A percentile compares a stretch with the other conserved stretches of the same genome.
phyloP scores from a whole-genome alignment of 116 monocot species.

The Trichopus zeylanicus region DNA sequence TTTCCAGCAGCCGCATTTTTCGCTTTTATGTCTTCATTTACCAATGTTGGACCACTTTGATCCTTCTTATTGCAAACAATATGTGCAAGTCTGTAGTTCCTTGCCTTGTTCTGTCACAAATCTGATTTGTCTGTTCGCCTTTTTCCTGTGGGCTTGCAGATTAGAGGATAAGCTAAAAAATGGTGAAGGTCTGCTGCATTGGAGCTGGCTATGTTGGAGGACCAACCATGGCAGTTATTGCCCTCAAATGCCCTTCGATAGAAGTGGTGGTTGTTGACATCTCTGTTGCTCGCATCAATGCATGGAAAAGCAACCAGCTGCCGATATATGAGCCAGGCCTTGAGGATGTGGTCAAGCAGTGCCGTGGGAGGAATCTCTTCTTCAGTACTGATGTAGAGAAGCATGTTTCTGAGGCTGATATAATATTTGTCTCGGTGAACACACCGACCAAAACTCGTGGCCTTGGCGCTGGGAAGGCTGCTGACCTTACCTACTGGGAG shows the following conservation, averaged over 20 bases:
- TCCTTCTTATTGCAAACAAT: too few species aligned
- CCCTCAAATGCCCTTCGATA: slow-evolving; percentile 47
- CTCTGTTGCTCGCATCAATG: slow-evolving; percentile 29
- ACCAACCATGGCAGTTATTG: slow-evolving; percentile 75
- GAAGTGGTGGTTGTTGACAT: slow-evolving; percentile 67
- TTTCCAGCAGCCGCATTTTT: neutral
- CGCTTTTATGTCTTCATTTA: neutral
- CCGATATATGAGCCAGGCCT: slow-evolving; percentile 62
- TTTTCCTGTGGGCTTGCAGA: neutral
- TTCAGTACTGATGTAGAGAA: slow-evolving; percentile 55
- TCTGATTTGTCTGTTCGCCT: neutral
- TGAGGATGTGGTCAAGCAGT: slow-evolving; percentile 45
- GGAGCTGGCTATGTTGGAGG: slow-evolving; percentile 68
- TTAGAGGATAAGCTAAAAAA: slow-evolving; percentile 8
- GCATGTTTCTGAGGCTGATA: slow-evolving; percentile 51
- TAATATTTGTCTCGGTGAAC: slow-evolving; percentile 62
- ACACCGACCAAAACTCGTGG: slow-evolving; percentile 63
- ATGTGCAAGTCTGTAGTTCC: too few species aligned
- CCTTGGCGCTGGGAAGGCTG: slow-evolving; percentile 63
- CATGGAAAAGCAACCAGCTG: slow-evolving; percentile 61
- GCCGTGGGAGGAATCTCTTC: slow-evolving; percentile 54
- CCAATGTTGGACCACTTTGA: neutral
- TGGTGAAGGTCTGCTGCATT: slow-evolving; percentile 74
- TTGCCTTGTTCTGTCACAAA: neutral
- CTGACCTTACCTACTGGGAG: slow-evolving; percentile 71